phyloP scores from a whole-genome alignment of 208 protist species.

The Polymyxa betae region DNA sequence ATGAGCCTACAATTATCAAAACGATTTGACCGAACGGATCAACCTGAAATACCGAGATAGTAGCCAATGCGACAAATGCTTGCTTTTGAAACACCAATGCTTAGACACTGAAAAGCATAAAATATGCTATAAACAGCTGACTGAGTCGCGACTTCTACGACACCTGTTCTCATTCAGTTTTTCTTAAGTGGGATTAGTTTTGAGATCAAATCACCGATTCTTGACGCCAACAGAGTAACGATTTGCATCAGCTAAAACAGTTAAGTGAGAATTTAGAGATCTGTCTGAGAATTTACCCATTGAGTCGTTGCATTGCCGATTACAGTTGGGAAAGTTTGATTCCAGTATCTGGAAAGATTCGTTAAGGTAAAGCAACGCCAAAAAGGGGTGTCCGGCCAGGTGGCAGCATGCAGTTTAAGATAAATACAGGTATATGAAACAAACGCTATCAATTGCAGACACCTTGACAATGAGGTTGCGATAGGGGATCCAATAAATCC shows the following conservation, averaged over 20 bases:
- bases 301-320: conserved; percentile 23
- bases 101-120: conserved; percentile 22
- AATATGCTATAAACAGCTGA: conserved; percentile 40
- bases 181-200: not conserved
- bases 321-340: conserved; percentile 19
- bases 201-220: not conserved
- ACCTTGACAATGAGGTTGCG: conserved; percentile 13
- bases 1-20: not conserved
- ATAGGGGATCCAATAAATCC: conserved; percentile 52
- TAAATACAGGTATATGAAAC: conserved; percentile 9
- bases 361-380: not conserved
- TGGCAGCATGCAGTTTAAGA: not conserved
- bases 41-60: not conserved
- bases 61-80: not conserved
- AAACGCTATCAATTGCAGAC: conserved; percentile 25
- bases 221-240: conserved; percentile 22
- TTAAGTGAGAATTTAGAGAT: not conserved
- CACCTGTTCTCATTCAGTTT: not conserved
- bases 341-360: not conserved
- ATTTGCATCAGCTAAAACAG: not conserved
- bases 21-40: not conserved
- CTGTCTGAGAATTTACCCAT: not conserved
- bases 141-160: conserved; percentile 18
- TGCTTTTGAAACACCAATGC: not conserved
- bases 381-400: conserved; percentile 18